Base-by-base conservation (phyloP, 352 stramenopile genomes). In the Pythium myriotylum region DNA sequence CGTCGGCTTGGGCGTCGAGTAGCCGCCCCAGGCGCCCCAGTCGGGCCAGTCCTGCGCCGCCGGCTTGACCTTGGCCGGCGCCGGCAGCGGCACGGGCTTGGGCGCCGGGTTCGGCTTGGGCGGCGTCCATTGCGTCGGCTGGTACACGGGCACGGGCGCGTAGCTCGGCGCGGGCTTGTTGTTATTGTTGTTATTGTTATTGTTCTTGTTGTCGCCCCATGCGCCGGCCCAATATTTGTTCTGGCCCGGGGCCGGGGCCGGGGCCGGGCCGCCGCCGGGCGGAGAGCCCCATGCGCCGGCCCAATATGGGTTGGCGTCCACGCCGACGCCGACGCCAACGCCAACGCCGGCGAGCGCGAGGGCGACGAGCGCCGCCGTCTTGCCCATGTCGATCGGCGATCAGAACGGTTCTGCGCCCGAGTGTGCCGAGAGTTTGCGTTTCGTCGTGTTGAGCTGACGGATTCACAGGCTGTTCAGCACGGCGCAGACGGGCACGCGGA, bases 291-390 rank as follows among this genome's bases (percentile, higher is more conserved):
- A 58, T 17, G 35, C 51, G 39, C 51, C 51, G 2, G 51, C 51
- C 51, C 51, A 58, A 14, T 58, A 58, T 22, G 19, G 51, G 17
- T 58, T 58, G 13, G 51, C 51, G 51, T 58, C 16, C 17, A 47
- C 51, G 29, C 10, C 5, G 29, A 5, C 29, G 29, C 5, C 29
- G 29, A 35, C 29, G 29, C 29, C 29, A 10, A 47, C 51, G 29
- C 10, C 5, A 10, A 5, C 29, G 29, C 5, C 29, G 29, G 10
- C 29, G 29, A 5, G 5, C 5, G 47, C 29, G 24, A 35, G 17
- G 14, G 29, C 47, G 47, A 24, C 24, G 13, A 54, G 47, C 47
- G 35, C 23, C 26, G 26, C 29, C 29, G 29, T 35, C 29, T 10
- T 35, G 29, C 29, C 5, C 29, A 35, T 35, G 29, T 35, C 29